These are phyloP conservation scores for Trypanosoma brucei DNA, from an alignment of 208 protist genomes.

Conservation along the genomic window DNA sequence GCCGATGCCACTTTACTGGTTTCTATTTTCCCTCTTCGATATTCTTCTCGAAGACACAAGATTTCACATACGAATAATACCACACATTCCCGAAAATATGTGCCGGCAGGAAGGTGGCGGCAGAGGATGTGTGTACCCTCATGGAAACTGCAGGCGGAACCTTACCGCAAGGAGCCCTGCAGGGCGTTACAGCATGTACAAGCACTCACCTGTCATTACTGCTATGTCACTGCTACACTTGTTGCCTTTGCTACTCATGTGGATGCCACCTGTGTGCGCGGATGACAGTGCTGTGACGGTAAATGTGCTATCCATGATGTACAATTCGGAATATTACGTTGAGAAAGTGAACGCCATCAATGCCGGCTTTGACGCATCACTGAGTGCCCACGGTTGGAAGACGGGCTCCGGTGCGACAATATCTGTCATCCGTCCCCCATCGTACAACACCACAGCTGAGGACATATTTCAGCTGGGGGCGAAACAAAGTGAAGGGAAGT, in stretches of 20 bases:
- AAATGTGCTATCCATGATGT: not conserved
- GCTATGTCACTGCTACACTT: not conserved
- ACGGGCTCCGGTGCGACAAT: not conserved
- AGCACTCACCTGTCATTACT: not conserved
- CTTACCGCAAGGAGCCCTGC: too few relatives aligned
- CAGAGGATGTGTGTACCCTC: too few relatives aligned
- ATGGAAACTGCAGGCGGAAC: too few relatives aligned
- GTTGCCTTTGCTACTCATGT: not conserved
- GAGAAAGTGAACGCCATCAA: not conserved
- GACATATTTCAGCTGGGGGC: not conserved
- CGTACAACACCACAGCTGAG: not conserved
- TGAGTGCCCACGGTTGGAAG: not conserved
- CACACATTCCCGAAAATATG: too few relatives aligned
- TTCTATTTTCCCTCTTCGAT: too few relatives aligned
- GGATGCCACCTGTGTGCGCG: not conserved
- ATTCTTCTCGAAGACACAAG: too few relatives aligned
- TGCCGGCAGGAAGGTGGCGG: too few relatives aligned
- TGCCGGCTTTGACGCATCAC: constrained; percentile 3
- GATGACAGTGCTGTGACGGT: not conserved
- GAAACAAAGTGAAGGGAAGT: not conserved
- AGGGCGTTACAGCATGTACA: not conserved
- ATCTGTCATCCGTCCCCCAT: not conserved
- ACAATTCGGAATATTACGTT: not conserved
- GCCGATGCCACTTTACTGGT: too few relatives aligned
- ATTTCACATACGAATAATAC: too few relatives aligned